These are phyloP conservation scores for Claviceps sp. DNA, from an alignment of 2,329 filamentous ascomycete species.

Conservation along the genomic window DNA sequence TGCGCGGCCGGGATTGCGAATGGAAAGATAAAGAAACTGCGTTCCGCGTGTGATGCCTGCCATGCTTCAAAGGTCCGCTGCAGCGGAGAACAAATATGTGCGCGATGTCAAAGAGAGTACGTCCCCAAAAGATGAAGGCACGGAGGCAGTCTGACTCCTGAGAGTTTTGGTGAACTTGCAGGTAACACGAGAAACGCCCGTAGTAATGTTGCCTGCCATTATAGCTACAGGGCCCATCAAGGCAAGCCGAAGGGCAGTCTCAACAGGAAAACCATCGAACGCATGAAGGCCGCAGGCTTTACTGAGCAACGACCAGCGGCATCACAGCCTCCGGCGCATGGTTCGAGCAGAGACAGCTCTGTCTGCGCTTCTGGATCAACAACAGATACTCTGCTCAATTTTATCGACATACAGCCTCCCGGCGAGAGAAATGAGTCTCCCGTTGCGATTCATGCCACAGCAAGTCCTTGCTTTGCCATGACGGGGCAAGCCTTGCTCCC, in stretches of 20 bases:
- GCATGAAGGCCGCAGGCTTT: neutral
- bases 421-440: neutral
- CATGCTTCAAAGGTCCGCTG: slow-evolving; percentile 5
- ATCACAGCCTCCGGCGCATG: neutral
- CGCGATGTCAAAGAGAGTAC: neutral
- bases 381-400: neutral
- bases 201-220: neutral
- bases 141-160: neutral
- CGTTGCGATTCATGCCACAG: neutral
- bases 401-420: neutral
- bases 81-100: slow-evolving; percentile 1
- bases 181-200: neutral
- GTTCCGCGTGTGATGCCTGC: slow-evolving; percentile 5
- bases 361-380: neutral
- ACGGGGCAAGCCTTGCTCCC: neutral
- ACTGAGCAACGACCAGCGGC: neutral
- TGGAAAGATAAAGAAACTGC: slow-evolving; percentile 1
- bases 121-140: neutral
- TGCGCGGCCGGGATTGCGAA: neutral
- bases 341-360: neutral
- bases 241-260: neutral
- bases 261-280: neutral
- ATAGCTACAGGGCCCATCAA: neutral
- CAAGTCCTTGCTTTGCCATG: neutral
- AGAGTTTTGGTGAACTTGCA: neutral